These are phyloP conservation scores for Mucor mucedo DNA, from an alignment of 371 early-diverging fungal species.

Conservation along the genomic window DNA sequence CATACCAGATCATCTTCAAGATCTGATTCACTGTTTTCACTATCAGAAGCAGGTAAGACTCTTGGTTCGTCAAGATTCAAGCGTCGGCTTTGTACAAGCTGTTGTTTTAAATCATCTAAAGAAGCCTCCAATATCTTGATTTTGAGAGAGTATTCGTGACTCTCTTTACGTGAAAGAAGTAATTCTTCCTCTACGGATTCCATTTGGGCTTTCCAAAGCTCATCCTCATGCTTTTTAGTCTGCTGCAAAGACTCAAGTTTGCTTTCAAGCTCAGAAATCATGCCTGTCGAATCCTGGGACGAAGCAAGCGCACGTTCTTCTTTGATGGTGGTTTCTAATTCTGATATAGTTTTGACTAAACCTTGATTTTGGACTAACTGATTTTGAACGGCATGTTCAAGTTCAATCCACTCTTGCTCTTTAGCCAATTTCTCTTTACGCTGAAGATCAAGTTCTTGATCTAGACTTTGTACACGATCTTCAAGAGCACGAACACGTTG, in stretches of 20 bases:
- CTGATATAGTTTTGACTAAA: slow-evolving; percentile 22
- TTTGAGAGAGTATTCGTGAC: slow-evolving; percentile 3
- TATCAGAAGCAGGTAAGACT: background rate
- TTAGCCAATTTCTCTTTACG: slow-evolving; percentile 11
- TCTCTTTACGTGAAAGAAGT: slow-evolving; percentile 12
- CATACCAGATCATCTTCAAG: background rate
- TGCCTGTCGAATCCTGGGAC: slow-evolving; percentile 30
- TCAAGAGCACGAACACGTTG: slow-evolving; percentile 27
- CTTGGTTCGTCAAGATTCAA: background rate
- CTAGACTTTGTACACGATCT: slow-evolving; percentile 29
- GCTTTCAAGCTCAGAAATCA: slow-evolving; percentile 33
- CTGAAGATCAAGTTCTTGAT: slow-evolving; percentile 25
- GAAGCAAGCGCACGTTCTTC: slow-evolving; percentile 30
- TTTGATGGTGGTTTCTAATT: slow-evolving; percentile 23
- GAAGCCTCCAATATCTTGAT: slow-evolving; percentile 14
- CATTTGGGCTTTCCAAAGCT: slow-evolving; percentile 15
- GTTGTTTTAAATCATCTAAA: slow-evolving; percentile 8
- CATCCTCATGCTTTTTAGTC: slow-evolving; percentile 23
- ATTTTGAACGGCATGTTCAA: slow-evolving; percentile 7
- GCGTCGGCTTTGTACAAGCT: background rate
- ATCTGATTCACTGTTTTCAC: background rate
- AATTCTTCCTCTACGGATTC: slow-evolving; percentile 17
- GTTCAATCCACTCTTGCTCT: slow-evolving; percentile 11
- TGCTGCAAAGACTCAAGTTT: slow-evolving; percentile 22
- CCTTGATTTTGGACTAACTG: slow-evolving; percentile 15